Evolutionary conservation across 2,329 filamentous ascomycete genomes (phyloP).

Genomic region (Tolypocladium paradoxum): DNA sequence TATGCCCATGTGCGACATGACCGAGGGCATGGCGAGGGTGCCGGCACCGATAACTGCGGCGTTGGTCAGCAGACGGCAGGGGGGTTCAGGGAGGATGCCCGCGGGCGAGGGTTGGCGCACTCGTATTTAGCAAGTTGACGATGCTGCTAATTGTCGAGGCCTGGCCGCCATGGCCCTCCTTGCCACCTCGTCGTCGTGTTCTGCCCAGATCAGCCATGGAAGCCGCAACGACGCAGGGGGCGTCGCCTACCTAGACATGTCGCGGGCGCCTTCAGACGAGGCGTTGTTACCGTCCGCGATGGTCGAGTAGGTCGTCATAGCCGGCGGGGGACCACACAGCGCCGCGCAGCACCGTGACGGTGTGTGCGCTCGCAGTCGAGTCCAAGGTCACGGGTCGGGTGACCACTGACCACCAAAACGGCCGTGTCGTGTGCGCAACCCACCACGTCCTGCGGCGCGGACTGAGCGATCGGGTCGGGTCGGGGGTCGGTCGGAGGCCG

Average conservation of each 20-base stretch:
- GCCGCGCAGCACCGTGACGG: slow-evolving; percentile 1
- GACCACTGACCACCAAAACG: neutral
- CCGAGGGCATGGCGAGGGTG: slow-evolving; percentile 88
- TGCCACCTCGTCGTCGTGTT: slow-evolving; percentile 52
- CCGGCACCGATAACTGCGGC: slow-evolving; percentile 83
- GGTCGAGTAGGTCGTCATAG: slow-evolving; percentile 46
- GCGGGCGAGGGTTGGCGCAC: slow-evolving; percentile 35
- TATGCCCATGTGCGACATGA: slow-evolving; percentile 92
- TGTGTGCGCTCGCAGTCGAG: slow-evolving; percentile 1
- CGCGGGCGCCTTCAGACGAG: slow-evolving; percentile 27
- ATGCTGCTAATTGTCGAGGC: slow-evolving; percentile 86
- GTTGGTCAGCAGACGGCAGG: slow-evolving; percentile 7
- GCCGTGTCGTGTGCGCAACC: neutral
- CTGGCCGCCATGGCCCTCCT: slow-evolving; percentile 58
- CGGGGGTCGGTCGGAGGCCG: neutral
- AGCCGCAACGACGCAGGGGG: neutral
- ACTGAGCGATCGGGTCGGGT: neutral
- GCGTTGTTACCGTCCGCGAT: slow-evolving; percentile 35
- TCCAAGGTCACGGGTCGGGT: neutral
- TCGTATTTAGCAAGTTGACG: slow-evolving; percentile 94
- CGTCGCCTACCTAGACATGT: slow-evolving; percentile 36
- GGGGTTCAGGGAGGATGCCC: neutral
- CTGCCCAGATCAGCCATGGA: slow-evolving; percentile 19
- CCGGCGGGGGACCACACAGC: slow-evolving; percentile 9
- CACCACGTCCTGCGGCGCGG: neutral